A percentile compares a stretch with the other conserved stretches of the same genome.
phyloP scores from a whole-genome alignment of 768 basidiomycete genomes.

The Aureoboletus auriporus region DNA sequence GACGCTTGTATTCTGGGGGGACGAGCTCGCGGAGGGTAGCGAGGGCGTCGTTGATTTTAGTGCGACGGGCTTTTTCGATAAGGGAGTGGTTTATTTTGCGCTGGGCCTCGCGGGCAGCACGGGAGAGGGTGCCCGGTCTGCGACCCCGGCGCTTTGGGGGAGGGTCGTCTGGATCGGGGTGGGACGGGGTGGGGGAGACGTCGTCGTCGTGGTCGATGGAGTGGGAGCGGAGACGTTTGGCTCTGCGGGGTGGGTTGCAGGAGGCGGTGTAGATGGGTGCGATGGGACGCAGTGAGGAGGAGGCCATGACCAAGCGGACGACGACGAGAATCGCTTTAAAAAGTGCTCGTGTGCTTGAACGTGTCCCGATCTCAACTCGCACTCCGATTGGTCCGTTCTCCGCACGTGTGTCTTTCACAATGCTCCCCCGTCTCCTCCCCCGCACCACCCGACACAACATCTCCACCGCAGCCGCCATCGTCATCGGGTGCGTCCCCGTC shows the following conservation, averaged over 20 bases:
- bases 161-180: constrained; percentile 27
- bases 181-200: constrained; percentile 6
- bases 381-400: not conserved
- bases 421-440: not conserved
- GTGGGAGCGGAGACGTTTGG: constrained; percentile 37
- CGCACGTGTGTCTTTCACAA: constrained; percentile 20
- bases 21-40: constrained; percentile 74
- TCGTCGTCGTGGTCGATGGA: not conserved
- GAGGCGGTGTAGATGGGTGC: constrained; percentile 33
- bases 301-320: too few relatives aligned
- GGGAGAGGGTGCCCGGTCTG: constrained; percentile 68
- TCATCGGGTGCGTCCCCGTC: constrained; percentile 60
- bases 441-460: constrained; percentile 38
- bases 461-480: constrained; percentile 66
- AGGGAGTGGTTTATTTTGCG: constrained; percentile 92
- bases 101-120: constrained; percentile 77
- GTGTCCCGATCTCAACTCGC: too few relatives aligned
- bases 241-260: constrained; percentile 44
- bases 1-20: constrained; percentile 49
- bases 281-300: constrained; percentile 23
- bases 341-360: constrained; percentile 21
- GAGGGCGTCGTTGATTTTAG: constrained; percentile 94
- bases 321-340: not conserved
- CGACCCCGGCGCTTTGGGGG: constrained; percentile 62
- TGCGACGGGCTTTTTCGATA: constrained; percentile 90